Base-by-base conservation (phyloP, 257 asterid species). In the Coffea canephora region DNA sequence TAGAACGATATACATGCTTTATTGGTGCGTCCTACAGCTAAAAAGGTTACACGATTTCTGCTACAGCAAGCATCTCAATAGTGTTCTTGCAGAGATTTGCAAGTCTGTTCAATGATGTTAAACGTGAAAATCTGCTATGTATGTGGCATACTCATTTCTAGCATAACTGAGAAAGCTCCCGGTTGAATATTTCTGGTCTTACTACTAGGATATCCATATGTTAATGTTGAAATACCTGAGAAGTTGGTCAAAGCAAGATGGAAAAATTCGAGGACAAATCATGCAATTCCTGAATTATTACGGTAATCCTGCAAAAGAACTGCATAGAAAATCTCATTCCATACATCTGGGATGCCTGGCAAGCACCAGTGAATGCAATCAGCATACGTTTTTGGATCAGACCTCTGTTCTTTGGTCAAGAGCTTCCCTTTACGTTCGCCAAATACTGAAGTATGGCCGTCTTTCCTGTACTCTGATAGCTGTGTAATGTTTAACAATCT, bases 281-380 rank as follows among this genome's bases (percentile, higher is more conserved):
- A 59, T 25, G 45, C 34, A 14, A 23, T 77, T 39, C 34, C 55
- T 34, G 80, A 50, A 34, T 77, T 55, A n/a, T 61, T 59, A 65
- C 86, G 89, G 80, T 92, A 91, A 84, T 92, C 98, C 86, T 92
- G 97, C 77, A 91, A 71, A 3, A 93, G 93, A 78, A 88, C 71
- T 8, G 94, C 90, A 76, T 92, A 95, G 73, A 93, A 52, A 57
- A 93, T 90, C 82, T 93, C 91, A 66, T 95, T 93, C 98, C 99
- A 95, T 8, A 89, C 80, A 78, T 93, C 98, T 62, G 98, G 97
- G 11, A 95, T 93, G 79, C 98, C 98, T 0, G 99, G 98, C 81
- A 92, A 87, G 91, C 99, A 95, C 99, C 99, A 95, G 83, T 95
- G 98, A n/a, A 95, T 93, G 87, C 99, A 95, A 76, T 93, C 99